A percentile compares a stretch with the other conserved stretches of the same genome.
These are phyloP conservation scores for Anethum foeniculum DNA, from an alignment of 140 eudicot species.

Conservation along the genomic window DNA sequence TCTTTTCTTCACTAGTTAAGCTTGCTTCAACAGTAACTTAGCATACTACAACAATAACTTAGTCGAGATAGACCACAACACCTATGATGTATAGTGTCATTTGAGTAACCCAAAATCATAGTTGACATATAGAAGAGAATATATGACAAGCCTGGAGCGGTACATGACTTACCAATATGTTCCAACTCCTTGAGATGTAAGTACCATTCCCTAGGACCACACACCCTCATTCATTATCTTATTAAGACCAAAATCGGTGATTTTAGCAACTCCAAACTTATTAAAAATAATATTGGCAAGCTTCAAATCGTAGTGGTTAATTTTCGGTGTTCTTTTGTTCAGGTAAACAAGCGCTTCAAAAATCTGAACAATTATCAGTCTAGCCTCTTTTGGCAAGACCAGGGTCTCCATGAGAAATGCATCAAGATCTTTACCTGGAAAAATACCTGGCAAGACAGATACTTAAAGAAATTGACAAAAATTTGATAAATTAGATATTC, in stretches of 20 bases:
- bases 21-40: too few relatives aligned
- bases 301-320: constrained; percentile 93
- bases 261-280: constrained; percentile 88
- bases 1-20: too few relatives aligned
- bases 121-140: too few relatives aligned
- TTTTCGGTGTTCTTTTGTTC: constrained; percentile 78
- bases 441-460: background rate
- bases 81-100: too few relatives aligned
- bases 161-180: constrained; percentile 55
- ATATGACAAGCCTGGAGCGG: too few relatives aligned
- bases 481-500: too few relatives aligned
- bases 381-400: constrained; percentile 74
- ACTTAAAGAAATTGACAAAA: too few relatives aligned
- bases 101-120: too few relatives aligned
- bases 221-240: constrained; percentile 96
- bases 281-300: constrained; percentile 95
- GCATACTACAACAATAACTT: too few relatives aligned
- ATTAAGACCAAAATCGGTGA: constrained; percentile 97
- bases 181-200: constrained; percentile 96
- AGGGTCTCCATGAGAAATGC: constrained; percentile 84
- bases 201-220: constrained; percentile 97
- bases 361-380: constrained; percentile 81
- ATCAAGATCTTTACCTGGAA: constrained; percentile 90
- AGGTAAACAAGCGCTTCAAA: constrained; percentile 92
- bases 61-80: too few relatives aligned